Evolutionary conservation across 2,329 filamentous ascomycete species (phyloP).

Genomic region (Microdochium paspali): DNA sequence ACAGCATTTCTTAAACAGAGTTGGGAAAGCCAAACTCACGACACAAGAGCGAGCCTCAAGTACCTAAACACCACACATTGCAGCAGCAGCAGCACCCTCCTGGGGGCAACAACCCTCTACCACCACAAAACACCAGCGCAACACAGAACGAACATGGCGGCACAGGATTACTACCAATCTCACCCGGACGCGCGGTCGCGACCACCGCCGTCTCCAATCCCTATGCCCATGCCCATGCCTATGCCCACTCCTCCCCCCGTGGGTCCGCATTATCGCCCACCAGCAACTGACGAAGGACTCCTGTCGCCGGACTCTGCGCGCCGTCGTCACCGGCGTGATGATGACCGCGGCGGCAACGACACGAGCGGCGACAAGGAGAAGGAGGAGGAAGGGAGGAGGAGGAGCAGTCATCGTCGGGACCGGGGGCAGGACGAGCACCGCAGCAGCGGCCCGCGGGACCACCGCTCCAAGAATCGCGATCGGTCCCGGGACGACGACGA

Average conservation of each 20-base stretch:
- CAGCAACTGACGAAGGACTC: too few relatives aligned
- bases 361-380: background rate
- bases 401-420: background rate
- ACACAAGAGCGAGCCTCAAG: too few relatives aligned
- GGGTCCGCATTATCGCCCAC: too few relatives aligned
- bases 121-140: background rate
- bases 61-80: too few relatives aligned
- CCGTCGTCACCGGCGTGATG: background rate
- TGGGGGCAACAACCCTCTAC: background rate
- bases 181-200: background rate
- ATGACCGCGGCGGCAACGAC: background rate
- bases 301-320: background rate
- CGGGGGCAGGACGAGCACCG: background rate
- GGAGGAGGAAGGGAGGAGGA: constrained; percentile 1
- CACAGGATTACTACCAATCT: too few relatives aligned
- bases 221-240: too few relatives aligned
- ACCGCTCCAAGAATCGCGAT: background rate
- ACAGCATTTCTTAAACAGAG: too few relatives aligned
- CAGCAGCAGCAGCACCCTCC: background rate
- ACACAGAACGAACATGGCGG: background rate
- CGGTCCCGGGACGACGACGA: background rate
- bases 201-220: too few relatives aligned
- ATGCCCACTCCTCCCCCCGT: too few relatives aligned
- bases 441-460: background rate
- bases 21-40: too few relatives aligned